These are phyloP conservation scores for Epichloe coenophiala DNA, from an alignment of 2,329 filamentous ascomycete species.

Conservation along the genomic window DNA sequence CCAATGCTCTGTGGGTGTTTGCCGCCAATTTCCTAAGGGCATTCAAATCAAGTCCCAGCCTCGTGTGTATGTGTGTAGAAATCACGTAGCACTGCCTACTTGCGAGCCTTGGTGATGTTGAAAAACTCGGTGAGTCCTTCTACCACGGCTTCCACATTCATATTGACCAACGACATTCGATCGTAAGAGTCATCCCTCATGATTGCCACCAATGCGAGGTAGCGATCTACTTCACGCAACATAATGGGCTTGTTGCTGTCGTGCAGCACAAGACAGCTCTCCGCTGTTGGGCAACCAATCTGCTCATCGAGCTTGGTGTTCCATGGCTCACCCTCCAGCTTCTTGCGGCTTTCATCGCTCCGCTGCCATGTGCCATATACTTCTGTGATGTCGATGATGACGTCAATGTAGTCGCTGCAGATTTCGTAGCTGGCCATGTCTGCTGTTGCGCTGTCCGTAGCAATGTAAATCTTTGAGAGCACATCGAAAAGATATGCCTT, in stretches of 20 bases:
- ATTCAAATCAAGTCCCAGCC: neutral
- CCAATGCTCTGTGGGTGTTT: neutral
- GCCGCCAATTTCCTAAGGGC: neutral
- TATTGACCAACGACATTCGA: slow-evolving; percentile 72
- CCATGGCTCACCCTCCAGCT: slow-evolving; percentile 47
- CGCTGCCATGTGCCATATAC: slow-evolving; percentile 71
- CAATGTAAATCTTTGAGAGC: slow-evolving; percentile 96
- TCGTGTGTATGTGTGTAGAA: neutral
- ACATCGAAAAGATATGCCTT: slow-evolving; percentile 98
- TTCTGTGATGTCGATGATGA: slow-evolving; percentile 93
- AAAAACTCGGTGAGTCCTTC: slow-evolving; percentile 71
- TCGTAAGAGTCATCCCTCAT: slow-evolving; percentile 78
- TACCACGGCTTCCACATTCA: slow-evolving; percentile 75
- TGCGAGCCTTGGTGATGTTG: slow-evolving; percentile 49
- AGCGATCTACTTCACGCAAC: slow-evolving; percentile 56
- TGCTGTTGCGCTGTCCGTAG: slow-evolving; percentile 82
- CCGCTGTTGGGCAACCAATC: slow-evolving; percentile 50
- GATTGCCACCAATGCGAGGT: slow-evolving; percentile 70
- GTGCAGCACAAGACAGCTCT: slow-evolving; percentile 55
- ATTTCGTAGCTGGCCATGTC: slow-evolving; percentile 97
- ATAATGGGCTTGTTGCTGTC: slow-evolving; percentile 52
- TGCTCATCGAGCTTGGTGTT: slow-evolving; percentile 50
- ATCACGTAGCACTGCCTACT: slow-evolving; percentile 9
- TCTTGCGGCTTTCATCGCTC: slow-evolving; percentile 37
- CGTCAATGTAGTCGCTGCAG: slow-evolving; percentile 96